These are phyloP conservation scores for Stagonosporopsis chrysanthemi DNA, from an alignment of 2,329 filamentous ascomycete genomes.

Conservation along the genomic window DNA sequence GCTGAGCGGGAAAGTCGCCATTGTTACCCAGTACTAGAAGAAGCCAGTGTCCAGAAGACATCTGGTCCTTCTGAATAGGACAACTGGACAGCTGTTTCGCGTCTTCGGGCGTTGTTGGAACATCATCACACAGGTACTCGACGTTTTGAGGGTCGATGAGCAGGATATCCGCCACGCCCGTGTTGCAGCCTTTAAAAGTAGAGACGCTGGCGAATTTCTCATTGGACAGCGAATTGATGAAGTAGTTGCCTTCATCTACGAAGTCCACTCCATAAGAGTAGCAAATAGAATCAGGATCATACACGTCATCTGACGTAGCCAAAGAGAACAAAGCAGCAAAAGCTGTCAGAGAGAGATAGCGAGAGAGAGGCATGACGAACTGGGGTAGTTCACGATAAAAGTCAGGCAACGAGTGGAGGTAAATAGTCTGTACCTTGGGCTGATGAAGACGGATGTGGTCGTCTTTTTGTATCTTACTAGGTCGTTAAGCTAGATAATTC, in stretches of 20 bases:
- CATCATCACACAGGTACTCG: conserved; percentile 53
- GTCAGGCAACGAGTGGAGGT: neutral
- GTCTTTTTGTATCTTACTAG: conserved; percentile 35
- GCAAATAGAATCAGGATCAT: conserved; percentile 37
- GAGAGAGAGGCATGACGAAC: conserved; percentile 37
- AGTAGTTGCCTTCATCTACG: conserved; percentile 53
- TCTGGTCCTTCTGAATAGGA: conserved; percentile 53
- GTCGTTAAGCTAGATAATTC: conserved; percentile 15
- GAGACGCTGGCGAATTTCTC: conserved; percentile 55
- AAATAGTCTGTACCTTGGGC: neutral
- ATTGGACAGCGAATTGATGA: conserved; percentile 54
- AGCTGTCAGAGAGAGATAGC: conserved; percentile 32
- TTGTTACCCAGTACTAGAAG: conserved; percentile 57
- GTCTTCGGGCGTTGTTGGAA: conserved; percentile 51
- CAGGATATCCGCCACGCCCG: conserved; percentile 52
- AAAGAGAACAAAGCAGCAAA: conserved; percentile 37
- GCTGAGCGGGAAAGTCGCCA: conserved; percentile 46
- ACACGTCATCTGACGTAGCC: conserved; percentile 29
- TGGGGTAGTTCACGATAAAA: neutral
- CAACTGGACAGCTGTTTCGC: conserved; percentile 52
- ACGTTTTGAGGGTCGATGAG: conserved; percentile 52
- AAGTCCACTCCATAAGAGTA: conserved; percentile 54
- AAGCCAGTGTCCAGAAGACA: conserved; percentile 55
- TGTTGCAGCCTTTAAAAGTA: conserved; percentile 54
- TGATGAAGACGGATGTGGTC: conserved; percentile 17